Percentiles rank a stretch among this genome's conserved stretches.
Conservation (phyloP, 23 red algal species). For the Gracilaria vermiculophylla region DNA sequence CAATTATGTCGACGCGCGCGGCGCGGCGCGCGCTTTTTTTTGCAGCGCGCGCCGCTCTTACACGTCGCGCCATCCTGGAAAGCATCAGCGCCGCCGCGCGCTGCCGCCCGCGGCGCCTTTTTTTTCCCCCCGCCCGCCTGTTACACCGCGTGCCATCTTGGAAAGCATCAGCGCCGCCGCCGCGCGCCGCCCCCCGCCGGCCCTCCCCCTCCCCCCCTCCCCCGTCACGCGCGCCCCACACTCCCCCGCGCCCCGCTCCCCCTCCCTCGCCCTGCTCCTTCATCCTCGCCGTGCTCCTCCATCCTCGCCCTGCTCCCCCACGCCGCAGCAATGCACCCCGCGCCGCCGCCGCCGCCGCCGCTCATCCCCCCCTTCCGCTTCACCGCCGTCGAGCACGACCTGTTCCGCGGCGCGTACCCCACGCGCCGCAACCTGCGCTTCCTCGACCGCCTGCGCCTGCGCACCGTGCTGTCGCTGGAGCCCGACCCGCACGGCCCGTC, state of each 20-base stretch:
- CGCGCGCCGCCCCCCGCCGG: not conserved
- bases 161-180: conserved; percentile 6
- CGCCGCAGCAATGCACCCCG: too few species aligned
- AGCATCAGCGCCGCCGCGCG: too few species aligned
- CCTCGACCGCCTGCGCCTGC: conserved; percentile 70
- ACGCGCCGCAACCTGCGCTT: conserved; percentile 92
- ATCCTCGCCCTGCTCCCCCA: not conserved
- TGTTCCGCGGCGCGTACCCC: conserved; percentile 91
- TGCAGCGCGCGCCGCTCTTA: too few species aligned
- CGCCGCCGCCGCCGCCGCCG: conserved; percentile 12
- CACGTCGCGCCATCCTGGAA: too few species aligned
- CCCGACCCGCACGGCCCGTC: conserved; percentile 55
- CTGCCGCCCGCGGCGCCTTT: not conserved
- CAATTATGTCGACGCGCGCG: too few species aligned
- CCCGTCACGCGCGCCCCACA: not conserved
- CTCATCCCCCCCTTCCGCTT: conserved; percentile 97
- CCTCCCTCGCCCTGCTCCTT: not conserved
- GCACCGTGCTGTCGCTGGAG: conserved; percentile 66
- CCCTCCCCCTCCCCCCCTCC: not conserved
- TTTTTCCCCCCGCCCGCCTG: not conserved
- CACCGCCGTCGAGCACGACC: conserved; percentile 69
- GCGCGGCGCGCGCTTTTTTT: not conserved
- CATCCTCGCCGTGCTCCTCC: not conserved
- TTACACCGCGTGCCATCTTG: not conserved
- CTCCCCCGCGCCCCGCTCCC: not conserved